phyloP scores from a whole-genome alignment of 2,329 filamentous ascomycete species.

The Trichoderma polysporum region DNA sequence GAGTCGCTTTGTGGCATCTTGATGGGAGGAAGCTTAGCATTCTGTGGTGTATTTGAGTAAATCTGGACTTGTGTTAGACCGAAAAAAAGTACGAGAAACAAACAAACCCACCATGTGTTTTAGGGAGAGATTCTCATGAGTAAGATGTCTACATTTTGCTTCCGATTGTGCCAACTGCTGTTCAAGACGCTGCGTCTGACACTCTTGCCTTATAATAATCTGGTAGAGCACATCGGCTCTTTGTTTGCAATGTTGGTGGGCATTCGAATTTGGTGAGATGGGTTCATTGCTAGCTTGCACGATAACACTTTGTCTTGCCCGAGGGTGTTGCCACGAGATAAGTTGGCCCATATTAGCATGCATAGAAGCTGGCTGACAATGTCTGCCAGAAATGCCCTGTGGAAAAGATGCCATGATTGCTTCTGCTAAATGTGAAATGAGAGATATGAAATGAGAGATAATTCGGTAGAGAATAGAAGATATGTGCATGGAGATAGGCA shows the following conservation, averaged over 20 bases:
- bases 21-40: not conserved
- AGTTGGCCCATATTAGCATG: not conserved
- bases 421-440: not conserved
- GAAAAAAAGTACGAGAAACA: not conserved
- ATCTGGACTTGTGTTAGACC: too few species aligned
- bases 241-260: not conserved
- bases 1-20: not conserved
- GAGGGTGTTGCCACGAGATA: not conserved
- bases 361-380: not conserved
- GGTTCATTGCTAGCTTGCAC: not conserved
- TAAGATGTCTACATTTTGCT: not conserved
- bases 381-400: not conserved
- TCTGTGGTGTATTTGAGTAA: not conserved
- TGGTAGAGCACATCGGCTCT: not conserved
- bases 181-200: not conserved
- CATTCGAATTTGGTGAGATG: not conserved
- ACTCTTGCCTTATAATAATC: constrained; percentile 4
- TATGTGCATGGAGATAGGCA: not conserved
- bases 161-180: not conserved
- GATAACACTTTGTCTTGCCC: not conserved
- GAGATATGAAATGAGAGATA: too few species aligned
- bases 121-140: not conserved
- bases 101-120: not conserved
- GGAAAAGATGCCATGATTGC: not conserved
- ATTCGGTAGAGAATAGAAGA: not conserved